Base-by-base conservation (phyloP, 768 basidiomycete species). In the Suillus tomentosus region DNA sequence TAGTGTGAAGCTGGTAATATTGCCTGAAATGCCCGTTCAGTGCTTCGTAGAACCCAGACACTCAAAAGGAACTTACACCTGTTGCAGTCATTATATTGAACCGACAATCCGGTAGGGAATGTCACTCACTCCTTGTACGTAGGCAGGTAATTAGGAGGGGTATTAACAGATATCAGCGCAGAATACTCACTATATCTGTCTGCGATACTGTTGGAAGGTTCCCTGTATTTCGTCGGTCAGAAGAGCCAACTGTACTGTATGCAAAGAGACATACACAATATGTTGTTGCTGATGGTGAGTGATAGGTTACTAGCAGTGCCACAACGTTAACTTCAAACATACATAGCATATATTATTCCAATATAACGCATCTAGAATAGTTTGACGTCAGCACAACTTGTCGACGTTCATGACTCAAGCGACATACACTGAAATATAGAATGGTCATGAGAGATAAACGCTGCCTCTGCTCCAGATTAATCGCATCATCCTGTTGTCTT, bases 1-100 rank as follows among this genome's bases (percentile, higher is more conserved):
- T 45, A n/a, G 10, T 45, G 43, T 10, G 10, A 19, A n/a, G 9
- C 3, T n/a, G 4, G 19, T 45, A 10, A n/a, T n/a, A 45, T 45
- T 92, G 51, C 51, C 51, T 53, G 15, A 19, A 53, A 31, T 2
- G 5, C 27, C 3, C 17, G 59, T 90, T 58, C 10, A 45, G 43
- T 11, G 43, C 42, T 17, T 43, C 17, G 17, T 43, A 19, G 19
- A 45, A 45, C 19, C 31, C 10, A n/a, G 8, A 45, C 9, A n/a
- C 19, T 45, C 19, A 9, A 45, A 45, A n/a, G 8, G 8, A 45
- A 45, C 43, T 9, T 45, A 45, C 43, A n/a, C 3, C 43, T 45
- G 43, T 45, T 3, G n/a, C 19, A 45, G 19, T 45, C 3, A 45
- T 45, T 10, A 45, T 19, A 19, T 43, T 19, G 8, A 45, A 45